Evolutionary conservation across 1,139 yeast species (phyloP).

Genomic region (Meyerozyma smithsonii): DNA sequence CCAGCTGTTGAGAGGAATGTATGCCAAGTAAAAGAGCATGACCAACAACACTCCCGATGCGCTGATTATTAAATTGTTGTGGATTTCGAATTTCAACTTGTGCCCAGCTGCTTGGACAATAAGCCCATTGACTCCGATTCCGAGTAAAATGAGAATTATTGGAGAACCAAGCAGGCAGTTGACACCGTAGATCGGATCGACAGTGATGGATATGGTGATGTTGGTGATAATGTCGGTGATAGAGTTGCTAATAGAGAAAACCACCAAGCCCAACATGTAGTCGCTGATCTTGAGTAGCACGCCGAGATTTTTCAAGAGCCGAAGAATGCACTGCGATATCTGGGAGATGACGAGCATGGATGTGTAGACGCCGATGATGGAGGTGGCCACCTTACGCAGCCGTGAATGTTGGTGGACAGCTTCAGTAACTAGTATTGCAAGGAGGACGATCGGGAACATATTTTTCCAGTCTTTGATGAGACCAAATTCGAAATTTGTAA

Average conservation of each 20-base stretch:
- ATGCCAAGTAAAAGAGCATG: slow-evolving; percentile 20
- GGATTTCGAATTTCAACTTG: slow-evolving; percentile 22
- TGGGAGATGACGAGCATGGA: slow-evolving; percentile 27
- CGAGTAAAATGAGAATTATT: slow-evolving; percentile 31
- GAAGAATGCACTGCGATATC: slow-evolving; percentile 25
- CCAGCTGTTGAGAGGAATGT: slow-evolving; percentile 34
- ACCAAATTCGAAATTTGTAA: not conserved
- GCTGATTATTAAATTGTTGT: slow-evolving; percentile 22
- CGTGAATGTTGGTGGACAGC: not conserved
- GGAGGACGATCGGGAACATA: not conserved
- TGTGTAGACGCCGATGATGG: slow-evolving; percentile 20
- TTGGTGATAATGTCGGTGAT: slow-evolving; percentile 40
- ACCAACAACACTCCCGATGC: slow-evolving; percentile 24
- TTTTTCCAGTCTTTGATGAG: not conserved
- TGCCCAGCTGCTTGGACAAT: slow-evolving; percentile 10
- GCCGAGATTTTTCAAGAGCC: slow-evolving; percentile 35
- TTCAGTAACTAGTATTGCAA: not conserved
- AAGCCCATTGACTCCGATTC: slow-evolving; percentile 36
- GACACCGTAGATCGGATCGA: slow-evolving; percentile 34
- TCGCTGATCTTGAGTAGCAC: slow-evolving; percentile 33
- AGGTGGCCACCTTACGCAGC: slow-evolving; percentile 4
- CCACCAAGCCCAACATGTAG: slow-evolving; percentile 35
- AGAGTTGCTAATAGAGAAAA: slow-evolving; percentile 38
- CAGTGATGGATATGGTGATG: slow-evolving; percentile 29
- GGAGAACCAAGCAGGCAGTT: slow-evolving; percentile 44